Conservation (phyloP, 2,329 filamentous ascomycete genomes). For the Scytalidium lignicola region DNA sequence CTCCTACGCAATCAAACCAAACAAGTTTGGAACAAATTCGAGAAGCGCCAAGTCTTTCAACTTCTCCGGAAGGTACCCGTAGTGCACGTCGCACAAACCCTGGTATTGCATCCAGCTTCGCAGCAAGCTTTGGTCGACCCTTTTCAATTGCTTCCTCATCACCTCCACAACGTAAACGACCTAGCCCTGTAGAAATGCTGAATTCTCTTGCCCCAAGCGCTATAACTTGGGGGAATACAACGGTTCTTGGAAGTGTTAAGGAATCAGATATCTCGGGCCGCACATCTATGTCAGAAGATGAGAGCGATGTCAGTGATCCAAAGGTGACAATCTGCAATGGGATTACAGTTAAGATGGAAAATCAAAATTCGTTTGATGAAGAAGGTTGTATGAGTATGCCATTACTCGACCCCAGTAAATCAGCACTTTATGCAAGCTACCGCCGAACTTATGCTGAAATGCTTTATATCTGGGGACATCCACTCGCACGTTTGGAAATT, state of each 20-base stretch:
- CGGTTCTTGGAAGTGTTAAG: conserved; percentile 30
- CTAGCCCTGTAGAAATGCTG: conserved; percentile 58
- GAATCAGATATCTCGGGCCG: conserved; percentile 21
- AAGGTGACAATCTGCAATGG: conserved; percentile 20
- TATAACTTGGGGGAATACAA: conserved; percentile 33
- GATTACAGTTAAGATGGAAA: conserved; percentile 46
- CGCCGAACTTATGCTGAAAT: conserved; percentile 64
- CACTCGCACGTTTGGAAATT: conserved; percentile 58
- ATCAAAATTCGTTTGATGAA: conserved; percentile 63
- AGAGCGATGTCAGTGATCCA: conserved; percentile 15
- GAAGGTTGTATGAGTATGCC: conserved; percentile 60
- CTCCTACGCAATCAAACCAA: conserved; percentile 44
- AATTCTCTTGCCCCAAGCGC: conserved; percentile 43
- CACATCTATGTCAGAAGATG: conserved; percentile 25
- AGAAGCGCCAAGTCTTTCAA: conserved; percentile 48
- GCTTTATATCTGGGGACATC: conserved; percentile 61
- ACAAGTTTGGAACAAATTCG: conserved; percentile 42
- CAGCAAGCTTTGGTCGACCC: conserved; percentile 46
- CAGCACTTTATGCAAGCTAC: conserved; percentile 51
- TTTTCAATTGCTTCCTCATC: conserved; percentile 30
- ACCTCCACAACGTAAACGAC: conserved; percentile 43
- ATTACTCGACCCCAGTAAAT: conserved; percentile 47
- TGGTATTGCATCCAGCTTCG: conserved; percentile 50
- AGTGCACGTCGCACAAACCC: conserved; percentile 49
- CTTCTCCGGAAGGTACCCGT: conserved; percentile 50